Conservation (phyloP, 768 basidiomycete genomes). For the Lactifluus volemus region DNA sequence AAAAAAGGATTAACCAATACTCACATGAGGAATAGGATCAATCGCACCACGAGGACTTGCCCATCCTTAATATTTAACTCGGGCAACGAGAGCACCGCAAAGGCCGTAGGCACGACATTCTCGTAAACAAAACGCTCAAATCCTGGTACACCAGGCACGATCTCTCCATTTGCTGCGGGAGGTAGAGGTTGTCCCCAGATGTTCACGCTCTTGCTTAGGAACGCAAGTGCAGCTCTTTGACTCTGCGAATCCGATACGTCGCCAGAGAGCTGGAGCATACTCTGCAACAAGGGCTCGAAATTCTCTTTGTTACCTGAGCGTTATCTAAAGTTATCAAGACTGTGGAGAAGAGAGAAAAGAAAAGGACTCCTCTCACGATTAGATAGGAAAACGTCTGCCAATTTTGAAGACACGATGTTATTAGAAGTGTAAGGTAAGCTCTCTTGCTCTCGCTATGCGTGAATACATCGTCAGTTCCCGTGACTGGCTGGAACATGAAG, state of each 20-base stretch:
- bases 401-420: constrained; percentile 68
- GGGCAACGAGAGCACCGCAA: constrained; percentile 68
- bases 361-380: constrained; percentile 49
- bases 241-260: constrained; percentile 68
- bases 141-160: constrained; percentile 51
- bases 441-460: constrained; percentile 77
- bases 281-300: constrained; percentile 70
- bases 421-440: constrained; percentile 75
- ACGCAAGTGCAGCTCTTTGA: constrained; percentile 72
- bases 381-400: constrained; percentile 81
- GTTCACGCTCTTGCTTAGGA: constrained; percentile 60
- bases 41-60: constrained; percentile 69
- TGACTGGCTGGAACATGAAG: constrained; percentile 70
- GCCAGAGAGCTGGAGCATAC: constrained; percentile 61
- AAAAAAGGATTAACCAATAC: background rate
- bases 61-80: constrained; percentile 87
- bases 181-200: constrained; percentile 56
- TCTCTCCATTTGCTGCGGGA: constrained; percentile 22
- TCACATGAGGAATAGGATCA: background rate
- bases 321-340: constrained; percentile 21
- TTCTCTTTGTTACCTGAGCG: constrained; percentile 50
- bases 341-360: background rate
- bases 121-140: constrained; percentile 92
- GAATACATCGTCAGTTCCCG: constrained; percentile 81
- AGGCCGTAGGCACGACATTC: constrained; percentile 70